A percentile compares a stretch with the other conserved stretches of the same genome.
These are phyloP conservation scores for Berkeleyomyces rouxiae DNA, from an alignment of 2,329 filamentous ascomycete species.

Conservation along the genomic window DNA sequence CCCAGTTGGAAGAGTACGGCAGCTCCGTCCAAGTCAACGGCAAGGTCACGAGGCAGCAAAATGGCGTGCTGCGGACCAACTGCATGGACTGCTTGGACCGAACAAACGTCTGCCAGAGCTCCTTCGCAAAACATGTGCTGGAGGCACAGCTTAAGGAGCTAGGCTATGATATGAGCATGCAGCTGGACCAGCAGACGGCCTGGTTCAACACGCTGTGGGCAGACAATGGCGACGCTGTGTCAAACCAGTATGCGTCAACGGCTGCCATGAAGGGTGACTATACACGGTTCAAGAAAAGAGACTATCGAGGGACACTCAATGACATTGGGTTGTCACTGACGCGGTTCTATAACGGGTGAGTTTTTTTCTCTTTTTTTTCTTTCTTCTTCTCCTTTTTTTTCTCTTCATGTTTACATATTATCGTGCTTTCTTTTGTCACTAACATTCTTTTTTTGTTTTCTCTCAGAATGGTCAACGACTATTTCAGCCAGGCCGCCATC, in stretches of 20 bases:
- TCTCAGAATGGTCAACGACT: constrained; percentile 86
- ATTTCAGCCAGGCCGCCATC: constrained; percentile 87
- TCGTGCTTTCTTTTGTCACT: not conserved
- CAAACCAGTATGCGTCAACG: constrained; percentile 88
- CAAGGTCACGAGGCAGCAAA: constrained; percentile 34
- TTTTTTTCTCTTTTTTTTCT: not conserved
- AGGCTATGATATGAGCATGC: constrained; percentile 57
- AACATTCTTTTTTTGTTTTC: constrained; percentile 5
- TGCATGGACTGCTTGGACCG: constrained; percentile 98
- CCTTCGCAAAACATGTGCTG: constrained; percentile 67
- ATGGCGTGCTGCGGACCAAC: constrained; percentile 76
- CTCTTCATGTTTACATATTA: not conserved
- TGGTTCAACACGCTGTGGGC: constrained; percentile 98
- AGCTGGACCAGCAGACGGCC: constrained; percentile 59
- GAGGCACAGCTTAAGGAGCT: constrained; percentile 63
- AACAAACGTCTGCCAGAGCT: constrained; percentile 91
- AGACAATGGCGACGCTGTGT: constrained; percentile 92
- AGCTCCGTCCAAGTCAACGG: constrained; percentile 46
- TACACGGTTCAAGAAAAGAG: constrained; percentile 75
- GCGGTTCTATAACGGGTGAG: constrained; percentile 50
- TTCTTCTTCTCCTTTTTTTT: not conserved
- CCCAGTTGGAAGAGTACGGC: constrained; percentile 51
- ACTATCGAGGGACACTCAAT: constrained; percentile 80
- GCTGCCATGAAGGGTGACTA: constrained; percentile 94
- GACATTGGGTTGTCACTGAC: constrained; percentile 82